Base-by-base conservation (phyloP, 768 basidiomycete genomes). In the Phylloporus sp. region DNA sequence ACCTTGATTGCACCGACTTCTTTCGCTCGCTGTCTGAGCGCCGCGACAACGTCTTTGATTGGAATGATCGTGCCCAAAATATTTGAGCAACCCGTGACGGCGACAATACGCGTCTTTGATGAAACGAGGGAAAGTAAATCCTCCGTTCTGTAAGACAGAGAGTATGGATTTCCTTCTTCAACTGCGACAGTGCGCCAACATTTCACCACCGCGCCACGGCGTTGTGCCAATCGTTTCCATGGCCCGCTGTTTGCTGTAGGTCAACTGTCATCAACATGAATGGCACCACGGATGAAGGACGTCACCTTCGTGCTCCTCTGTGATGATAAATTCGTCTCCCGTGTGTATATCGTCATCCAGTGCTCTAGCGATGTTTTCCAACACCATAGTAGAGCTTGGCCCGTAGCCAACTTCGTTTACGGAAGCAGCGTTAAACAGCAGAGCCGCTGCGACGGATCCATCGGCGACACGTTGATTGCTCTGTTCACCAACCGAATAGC, bases 311-410 rank as follows among this genome's bases (percentile, higher is more conserved):
- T 91, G 88, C 58, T 90, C 88, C 2, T 77, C 78, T 0, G 84
- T 85, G n/a, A 89, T 60, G 44, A 91, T 80, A 46, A 90, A 80
- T 63, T 90, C 87, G 48, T 89, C 87, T 4, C 77, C 83, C 1
- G 66, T 49, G 28, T 73, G 58, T 22, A 89, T 70, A 42, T 74
- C 74, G 0, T 53, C 56, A 27, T 84, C 84, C 45, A 89, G 57
- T 0, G 79, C 77, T 5, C 84, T 68, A 0, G 85, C 73, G 1
- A 89, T 71, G 56, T 88, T 87, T 60, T 84, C 85, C 20, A 85
- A 53, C 28, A 84, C 76, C 69, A 81, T 65, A 1, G 86, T 84
- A 9, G 86, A 79, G 56, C 81, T 84, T 21, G 77, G 69, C 1
- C 80, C 82, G 52, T 84, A 81, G 10, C 77, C 78, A 32, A 90